A percentile compares a stretch with the other conserved stretches of the same genome.
These are phyloP conservation scores for Phytopythium helicoides DNA, from an alignment of 352 stramenopile species.

Conservation along the genomic window DNA sequence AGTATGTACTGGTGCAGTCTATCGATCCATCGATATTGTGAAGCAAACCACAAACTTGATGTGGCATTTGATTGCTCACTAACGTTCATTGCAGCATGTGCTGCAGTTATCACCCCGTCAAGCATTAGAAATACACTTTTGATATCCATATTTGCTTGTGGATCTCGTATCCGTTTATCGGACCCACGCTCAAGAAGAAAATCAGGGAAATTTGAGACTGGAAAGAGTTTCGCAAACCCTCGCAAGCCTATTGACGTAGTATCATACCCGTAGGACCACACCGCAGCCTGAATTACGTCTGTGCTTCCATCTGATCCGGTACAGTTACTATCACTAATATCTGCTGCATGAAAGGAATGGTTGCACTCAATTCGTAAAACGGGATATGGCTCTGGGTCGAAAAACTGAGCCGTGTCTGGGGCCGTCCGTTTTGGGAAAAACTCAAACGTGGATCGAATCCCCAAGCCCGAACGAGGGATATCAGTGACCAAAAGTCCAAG, in stretches of 20 bases:
- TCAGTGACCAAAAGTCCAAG: constrained; percentile 17
- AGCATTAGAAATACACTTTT: constrained; percentile 28
- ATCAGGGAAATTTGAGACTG: constrained; percentile 5
- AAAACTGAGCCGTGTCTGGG: constrained; percentile 17
- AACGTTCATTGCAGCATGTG: not conserved
- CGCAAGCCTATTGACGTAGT: constrained; percentile 22
- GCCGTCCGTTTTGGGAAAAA: constrained; percentile 10
- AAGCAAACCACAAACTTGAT: constrained; percentile 16
- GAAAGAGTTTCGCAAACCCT: constrained; percentile 9
- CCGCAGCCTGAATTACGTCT: not conserved
- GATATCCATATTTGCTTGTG: constrained; percentile 11
- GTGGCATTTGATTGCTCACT: not conserved
- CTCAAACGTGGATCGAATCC: constrained; percentile 5
- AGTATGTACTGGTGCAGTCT: constrained; percentile 34
- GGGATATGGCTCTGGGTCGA: constrained; percentile 34
- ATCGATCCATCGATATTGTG: constrained; percentile 36
- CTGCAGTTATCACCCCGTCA: constrained; percentile 21
- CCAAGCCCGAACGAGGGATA: constrained; percentile 34
- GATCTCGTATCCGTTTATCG: constrained; percentile 8
- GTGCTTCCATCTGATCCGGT: not conserved
- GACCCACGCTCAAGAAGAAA: constrained; percentile 6
- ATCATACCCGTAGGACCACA: constrained; percentile 28
- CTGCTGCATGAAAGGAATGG: not conserved
- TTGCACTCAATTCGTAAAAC: constrained; percentile 19
- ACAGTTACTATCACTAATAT: constrained; percentile 1